A percentile compares a stretch with the other conserved stretches of the same genome.
Evolutionary conservation across 371 early-diverging fungal species (phyloP).

Genomic region (Syncephalastrum racemosum): DNA sequence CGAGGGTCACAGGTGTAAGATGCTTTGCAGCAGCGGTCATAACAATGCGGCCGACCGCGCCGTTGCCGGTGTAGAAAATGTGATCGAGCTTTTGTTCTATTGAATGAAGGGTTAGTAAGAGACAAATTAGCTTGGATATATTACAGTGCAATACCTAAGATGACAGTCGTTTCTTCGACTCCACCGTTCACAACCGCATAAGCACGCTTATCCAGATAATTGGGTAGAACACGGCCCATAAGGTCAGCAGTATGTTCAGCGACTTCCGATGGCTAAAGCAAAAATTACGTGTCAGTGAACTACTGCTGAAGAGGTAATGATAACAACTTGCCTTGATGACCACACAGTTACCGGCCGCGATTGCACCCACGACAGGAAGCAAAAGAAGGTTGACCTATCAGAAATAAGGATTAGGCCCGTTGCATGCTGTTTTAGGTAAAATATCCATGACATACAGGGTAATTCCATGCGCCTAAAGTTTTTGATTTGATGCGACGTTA

Average conservation of each 20-base stretch:
- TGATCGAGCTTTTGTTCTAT: constrained; percentile 74
- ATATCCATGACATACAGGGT: constrained; percentile 53
- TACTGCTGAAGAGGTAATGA: background rate
- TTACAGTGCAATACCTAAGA: constrained; percentile 51
- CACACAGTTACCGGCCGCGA: constrained; percentile 90
- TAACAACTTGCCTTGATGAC: constrained; percentile 62
- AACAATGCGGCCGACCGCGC: constrained; percentile 76
- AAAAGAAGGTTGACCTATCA: constrained; percentile 58
- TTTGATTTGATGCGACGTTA: background rate
- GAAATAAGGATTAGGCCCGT: background rate
- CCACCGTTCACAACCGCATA: constrained; percentile 79
- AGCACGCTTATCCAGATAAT: constrained; percentile 73
- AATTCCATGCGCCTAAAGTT: constrained; percentile 82
- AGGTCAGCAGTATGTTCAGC: constrained; percentile 63
- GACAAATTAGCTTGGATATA: background rate
- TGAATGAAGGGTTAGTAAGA: background rate
- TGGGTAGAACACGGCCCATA: constrained; percentile 61
- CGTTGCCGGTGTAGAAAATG: constrained; percentile 92
- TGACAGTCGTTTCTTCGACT: constrained; percentile 64
- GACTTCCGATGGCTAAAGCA: constrained; percentile 79
- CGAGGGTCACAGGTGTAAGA: constrained; percentile 80
- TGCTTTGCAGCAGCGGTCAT: constrained; percentile 79
- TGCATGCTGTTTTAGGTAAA: background rate
- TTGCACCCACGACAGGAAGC: constrained; percentile 80
- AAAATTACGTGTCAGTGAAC: background rate